A percentile compares a stretch with the other conserved stretches of the same genome.
Evolutionary conservation across 257 asterid species (phyloP).

Genomic region (Ligustrum vulgare): DNA sequence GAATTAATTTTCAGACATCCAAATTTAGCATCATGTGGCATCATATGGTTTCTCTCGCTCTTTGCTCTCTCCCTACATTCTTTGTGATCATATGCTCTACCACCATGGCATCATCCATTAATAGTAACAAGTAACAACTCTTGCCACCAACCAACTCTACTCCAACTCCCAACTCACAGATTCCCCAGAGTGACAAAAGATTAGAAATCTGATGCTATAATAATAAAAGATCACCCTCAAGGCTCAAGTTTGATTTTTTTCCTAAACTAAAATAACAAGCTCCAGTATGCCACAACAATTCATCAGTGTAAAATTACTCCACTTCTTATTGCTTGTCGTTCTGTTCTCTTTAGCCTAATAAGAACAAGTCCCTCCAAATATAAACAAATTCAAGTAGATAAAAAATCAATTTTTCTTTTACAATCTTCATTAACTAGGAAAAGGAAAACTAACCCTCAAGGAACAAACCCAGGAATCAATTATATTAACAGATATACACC

Average conservation of each 20-base stretch:
- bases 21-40: background rate
- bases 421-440: conserved; percentile 2
- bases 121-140: background rate
- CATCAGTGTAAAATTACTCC: background rate
- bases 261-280: background rate
- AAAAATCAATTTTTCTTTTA: background rate
- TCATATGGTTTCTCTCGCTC: background rate
- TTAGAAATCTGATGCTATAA: background rate
- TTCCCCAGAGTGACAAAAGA: background rate
- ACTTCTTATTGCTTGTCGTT: background rate
- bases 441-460: conserved; percentile 3
- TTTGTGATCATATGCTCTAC: background rate
- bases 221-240: background rate
- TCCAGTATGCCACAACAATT: background rate
- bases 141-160: background rate
- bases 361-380: conserved; percentile 7
- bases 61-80: background rate
- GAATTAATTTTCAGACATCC: background rate
- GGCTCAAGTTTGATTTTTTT: background rate
- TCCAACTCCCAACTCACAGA: background rate
- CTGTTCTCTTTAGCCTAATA: background rate
- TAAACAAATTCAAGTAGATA: background rate
- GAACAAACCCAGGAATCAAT: background rate
- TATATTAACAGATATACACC: background rate
- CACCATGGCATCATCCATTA: background rate